Base-by-base conservation (phyloP, 2,329 filamentous ascomycete species). In the Fusarium neocosmosporiellum region DNA sequence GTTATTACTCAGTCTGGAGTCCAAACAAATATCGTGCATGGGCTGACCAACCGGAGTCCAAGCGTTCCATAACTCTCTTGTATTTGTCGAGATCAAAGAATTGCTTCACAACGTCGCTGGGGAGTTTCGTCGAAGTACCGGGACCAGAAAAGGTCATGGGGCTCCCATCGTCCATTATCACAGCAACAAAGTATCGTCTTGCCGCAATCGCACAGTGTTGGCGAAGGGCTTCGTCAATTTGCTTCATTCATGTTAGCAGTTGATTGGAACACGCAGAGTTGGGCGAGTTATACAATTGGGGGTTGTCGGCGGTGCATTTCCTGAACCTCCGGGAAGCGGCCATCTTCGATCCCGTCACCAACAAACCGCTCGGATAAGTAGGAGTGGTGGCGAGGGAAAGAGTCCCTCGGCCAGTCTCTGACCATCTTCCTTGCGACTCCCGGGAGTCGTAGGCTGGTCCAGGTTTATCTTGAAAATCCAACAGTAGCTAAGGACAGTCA, bases 121-220 rank as follows among this genome's bases (percentile, higher is more conserved):
- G 71, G 63, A 84, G 75, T 22, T 79, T 79, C 41, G 80, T 79
- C 43, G 80, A 78, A 14, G 72, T 67, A 18, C 82, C 80, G 1
- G 86, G 85, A 4, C 85, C 85, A 4, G 84, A 82, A 63, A 87
- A 88, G 5, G 83, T 86, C 65, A 83, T 81, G 2, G 82, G 75
- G 18, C 82, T 81, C 22, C 86, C 86, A 66, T 87, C 86, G 31
- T 88, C 86, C 37, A 83, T 80, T 43, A 88, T 80, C 2, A 84
- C 84, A 13, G 85, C 87, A 36, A 90, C 81, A 70, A 90, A 89
- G 75, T 86, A 90, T 67, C 82, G 81, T 59, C 84, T 83, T 13
- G 84, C 85, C 2, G 86, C 83, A 53, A 90, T 87, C 39, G 84
- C 83, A 71, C 88, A 89, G 43, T 87, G 82, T 57, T 88, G 84